Evolutionary conservation across 75 land plant species (phyloP), one percentile per base, ranked within the genome.

Genomic region (Adiantum capillusveneris): DNA sequence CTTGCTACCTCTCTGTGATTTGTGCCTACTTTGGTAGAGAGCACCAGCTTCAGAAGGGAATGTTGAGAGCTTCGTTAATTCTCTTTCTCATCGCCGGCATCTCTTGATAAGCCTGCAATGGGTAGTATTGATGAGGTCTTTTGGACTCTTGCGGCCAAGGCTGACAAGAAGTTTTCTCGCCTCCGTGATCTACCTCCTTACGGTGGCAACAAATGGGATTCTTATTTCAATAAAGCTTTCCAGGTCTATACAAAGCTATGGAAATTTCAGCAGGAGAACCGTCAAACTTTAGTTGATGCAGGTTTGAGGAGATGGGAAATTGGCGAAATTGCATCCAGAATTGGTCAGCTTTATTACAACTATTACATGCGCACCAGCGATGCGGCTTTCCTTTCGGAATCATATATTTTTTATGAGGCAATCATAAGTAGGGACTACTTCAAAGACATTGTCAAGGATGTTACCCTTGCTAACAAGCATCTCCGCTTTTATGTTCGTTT

Each of bases 301-400:
- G 96, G 98, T 29, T 73, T 94, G 25, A 83, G 78, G 64, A 68
- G 98, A 25, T 89, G 91, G 96, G 96, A 94, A 65, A 79, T 94
- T 31, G 98, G 98, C 0, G 98, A 94, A 58, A 94, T 94, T 50
- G 98, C 98, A 0, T 89, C 96, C 16, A 69, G 96, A 7, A 94
- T 94, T 53, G 98, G 81, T 46, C 98, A 94, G 69, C 77, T 94
- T 22, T 86, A 94, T 62, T 81, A 81, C 71, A 92, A 85, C 30
- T 81, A 86, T 45, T 94, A 94, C 58, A 80, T 83, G 64, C 56
- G 91, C 42, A 90, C 96, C 1, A 80, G 88, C 45, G 88, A 94
- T 58, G 73, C 78, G 1, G 70, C 70, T 31, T 90, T 74, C 44
- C 73, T 94, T 43, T 58, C 79, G 1, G 96, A 94, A 69, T 77